Evolutionary conservation across 352 stramenopile genomes (phyloP).

Genomic region (Globisporangium perplexum): DNA sequence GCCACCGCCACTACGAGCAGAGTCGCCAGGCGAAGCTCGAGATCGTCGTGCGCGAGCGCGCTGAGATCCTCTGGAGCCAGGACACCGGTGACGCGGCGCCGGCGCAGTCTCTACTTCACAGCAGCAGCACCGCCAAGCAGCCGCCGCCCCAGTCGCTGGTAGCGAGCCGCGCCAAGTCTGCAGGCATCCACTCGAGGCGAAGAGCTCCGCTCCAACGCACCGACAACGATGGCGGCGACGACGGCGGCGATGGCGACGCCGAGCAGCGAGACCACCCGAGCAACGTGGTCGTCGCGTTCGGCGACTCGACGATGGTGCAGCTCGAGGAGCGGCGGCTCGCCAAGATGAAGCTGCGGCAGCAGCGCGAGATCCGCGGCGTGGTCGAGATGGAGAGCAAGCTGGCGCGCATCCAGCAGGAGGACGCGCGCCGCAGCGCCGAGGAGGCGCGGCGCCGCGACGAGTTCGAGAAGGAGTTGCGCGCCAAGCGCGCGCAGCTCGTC

Average conservation of each 20-base stretch:
- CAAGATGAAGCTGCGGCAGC: slow-evolving; percentile 63
- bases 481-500: slow-evolving; percentile 37
- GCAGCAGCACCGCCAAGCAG: background rate
- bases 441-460: slow-evolving; percentile 55
- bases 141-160: slow-evolving; percentile 4
- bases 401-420: slow-evolving; percentile 60
- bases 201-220: background rate
- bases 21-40: slow-evolving; percentile 58
- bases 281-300: slow-evolving; percentile 7
- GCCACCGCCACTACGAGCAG: slow-evolving; percentile 70
- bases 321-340: slow-evolving; percentile 56
- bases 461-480: slow-evolving; percentile 44
- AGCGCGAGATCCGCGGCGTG: slow-evolving; percentile 66
- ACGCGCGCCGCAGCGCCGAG: slow-evolving; percentile 38
- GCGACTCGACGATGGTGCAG: slow-evolving; percentile 51
- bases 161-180: slow-evolving; percentile 8
- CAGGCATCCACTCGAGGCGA: background rate
- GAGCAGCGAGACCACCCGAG: background rate
- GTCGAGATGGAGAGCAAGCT: slow-evolving; percentile 77
- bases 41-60: slow-evolving; percentile 43
- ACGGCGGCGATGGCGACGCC: background rate
- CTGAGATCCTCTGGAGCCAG: slow-evolving; percentile 14
- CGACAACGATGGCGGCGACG: slow-evolving; percentile 3
- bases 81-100: background rate
- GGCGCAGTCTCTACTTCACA: no score